Evolutionary conservation across 179 eudicot species (phyloP).

Genomic region (Beta lomatogona): DNA sequence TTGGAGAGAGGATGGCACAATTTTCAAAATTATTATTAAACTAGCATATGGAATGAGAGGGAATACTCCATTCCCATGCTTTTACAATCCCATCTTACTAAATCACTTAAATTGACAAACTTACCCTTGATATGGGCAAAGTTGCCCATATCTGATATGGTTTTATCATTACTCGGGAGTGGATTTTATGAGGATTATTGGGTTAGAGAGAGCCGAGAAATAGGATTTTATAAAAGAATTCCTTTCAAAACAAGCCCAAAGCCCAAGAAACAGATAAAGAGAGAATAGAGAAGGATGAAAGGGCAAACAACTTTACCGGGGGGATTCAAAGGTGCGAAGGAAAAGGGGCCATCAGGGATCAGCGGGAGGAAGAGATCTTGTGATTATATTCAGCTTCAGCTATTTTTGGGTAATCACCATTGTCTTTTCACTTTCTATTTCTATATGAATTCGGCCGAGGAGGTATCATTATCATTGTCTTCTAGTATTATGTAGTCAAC

Average conservation of each 20-base stretch:
- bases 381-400: background rate
- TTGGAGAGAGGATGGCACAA: too few relatives aligned
- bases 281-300: background rate
- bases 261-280: background rate
- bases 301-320: background rate
- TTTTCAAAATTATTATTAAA: too few relatives aligned
- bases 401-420: background rate
- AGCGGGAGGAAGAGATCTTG: background rate
- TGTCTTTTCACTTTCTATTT: constrained; percentile 14
- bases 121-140: too few relatives aligned
- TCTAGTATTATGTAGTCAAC: too few relatives aligned
- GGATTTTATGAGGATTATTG: constrained; percentile 23
- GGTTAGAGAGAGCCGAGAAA: constrained; percentile 1
- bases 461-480: constrained; percentile 12
- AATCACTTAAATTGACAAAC: too few relatives aligned
- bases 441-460: background rate
- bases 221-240: too few relatives aligned
- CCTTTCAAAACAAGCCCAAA: background rate
- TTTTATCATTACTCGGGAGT: too few relatives aligned
- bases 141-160: too few relatives aligned
- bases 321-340: constrained; percentile 11
- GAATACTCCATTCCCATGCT: too few relatives aligned
- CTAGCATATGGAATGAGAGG: too few relatives aligned
- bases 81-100: too few relatives aligned
- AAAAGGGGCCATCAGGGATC: constrained; percentile 16